Percentiles rank a stretch among this genome's conserved stretches.
Conservation (phyloP, 2,329 filamentous ascomycete species). For the Hymenoscyphus repandus region DNA sequence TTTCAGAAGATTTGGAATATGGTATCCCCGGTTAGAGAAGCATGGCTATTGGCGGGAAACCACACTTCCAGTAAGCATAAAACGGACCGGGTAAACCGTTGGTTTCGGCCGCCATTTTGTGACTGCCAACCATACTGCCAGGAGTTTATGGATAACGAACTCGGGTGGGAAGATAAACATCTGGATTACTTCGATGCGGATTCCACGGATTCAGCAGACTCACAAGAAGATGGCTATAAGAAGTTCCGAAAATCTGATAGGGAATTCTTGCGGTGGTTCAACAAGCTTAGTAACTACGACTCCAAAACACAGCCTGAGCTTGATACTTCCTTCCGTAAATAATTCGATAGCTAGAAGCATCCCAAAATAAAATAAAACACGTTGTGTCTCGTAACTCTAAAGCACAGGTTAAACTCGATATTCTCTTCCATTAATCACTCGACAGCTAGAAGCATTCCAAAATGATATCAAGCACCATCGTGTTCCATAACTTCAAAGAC, state of each 20-base stretch:
- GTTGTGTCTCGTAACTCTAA: too few species aligned
- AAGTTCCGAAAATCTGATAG: too few species aligned
- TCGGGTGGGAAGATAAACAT: constrained; percentile 2
- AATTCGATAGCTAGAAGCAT: too few species aligned
- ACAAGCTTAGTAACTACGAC: too few species aligned
- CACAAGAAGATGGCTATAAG: not conserved
- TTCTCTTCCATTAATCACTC: too few species aligned
- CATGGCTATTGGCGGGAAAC: constrained; percentile 1
- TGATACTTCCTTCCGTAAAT: too few species aligned
- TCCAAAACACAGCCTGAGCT: too few species aligned
- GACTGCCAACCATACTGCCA: constrained; percentile 1
- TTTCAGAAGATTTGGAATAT: not conserved
- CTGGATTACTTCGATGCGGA: constrained; percentile 6
- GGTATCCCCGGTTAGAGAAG: not conserved
- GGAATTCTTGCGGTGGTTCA: not conserved
- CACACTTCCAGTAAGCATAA: constrained; percentile 1
- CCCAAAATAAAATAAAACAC: too few species aligned
- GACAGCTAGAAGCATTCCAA: too few species aligned
- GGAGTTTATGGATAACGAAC: not conserved
- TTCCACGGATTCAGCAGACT: constrained; percentile 9
- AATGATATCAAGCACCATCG: too few species aligned
- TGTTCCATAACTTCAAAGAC: too few species aligned
- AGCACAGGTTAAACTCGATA: too few species aligned
- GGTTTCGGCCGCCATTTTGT: constrained; percentile 7
- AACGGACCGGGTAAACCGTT: not conserved